These are phyloP conservation scores for Komagataella pastoris DNA, from an alignment of 805 yeast species.

Conservation along the genomic window DNA sequence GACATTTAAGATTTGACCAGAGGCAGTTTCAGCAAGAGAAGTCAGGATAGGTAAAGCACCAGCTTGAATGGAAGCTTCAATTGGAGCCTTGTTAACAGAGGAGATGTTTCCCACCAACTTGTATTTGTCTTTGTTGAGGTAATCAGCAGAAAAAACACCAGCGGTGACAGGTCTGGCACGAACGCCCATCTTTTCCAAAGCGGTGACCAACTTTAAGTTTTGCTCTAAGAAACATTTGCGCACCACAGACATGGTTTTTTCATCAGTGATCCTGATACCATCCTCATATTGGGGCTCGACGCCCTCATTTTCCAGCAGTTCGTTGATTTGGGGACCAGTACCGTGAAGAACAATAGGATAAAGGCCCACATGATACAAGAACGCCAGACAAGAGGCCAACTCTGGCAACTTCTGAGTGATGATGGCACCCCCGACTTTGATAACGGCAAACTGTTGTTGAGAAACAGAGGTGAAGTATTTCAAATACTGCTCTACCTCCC, in stretches of 20 bases:
- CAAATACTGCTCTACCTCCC: constrained; percentile 96
- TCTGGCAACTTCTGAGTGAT: constrained; percentile 90
- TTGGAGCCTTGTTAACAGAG: constrained; percentile 75
- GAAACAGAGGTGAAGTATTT: constrained; percentile 94
- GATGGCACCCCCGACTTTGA: constrained; percentile 98
- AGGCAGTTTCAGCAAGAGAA: constrained; percentile 90
- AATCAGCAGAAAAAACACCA: constrained; percentile 92
- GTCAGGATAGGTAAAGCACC: constrained; percentile 96
- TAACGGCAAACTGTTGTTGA: constrained; percentile 95
- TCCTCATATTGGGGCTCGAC: constrained; percentile 93
- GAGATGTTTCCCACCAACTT: constrained; percentile 85
- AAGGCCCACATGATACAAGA: constrained; percentile 91
- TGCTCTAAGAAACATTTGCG: constrained; percentile 93
- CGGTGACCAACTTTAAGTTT: constrained; percentile 88
- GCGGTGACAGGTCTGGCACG: constrained; percentile 98
- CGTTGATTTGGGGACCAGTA: constrained; percentile 98
- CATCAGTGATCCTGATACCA: constrained; percentile 93
- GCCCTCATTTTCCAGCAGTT: constrained; percentile 82
- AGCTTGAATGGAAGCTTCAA: constrained; percentile 88
- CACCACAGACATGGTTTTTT: constrained; percentile 90
- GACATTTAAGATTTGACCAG: constrained; percentile 93
- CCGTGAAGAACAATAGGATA: constrained; percentile 97
- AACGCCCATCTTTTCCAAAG: constrained; percentile 91
- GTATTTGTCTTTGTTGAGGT: constrained; percentile 81
- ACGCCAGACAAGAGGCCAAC: constrained; percentile 90